These are phyloP conservation scores for Rubia yunnanensis DNA, from an alignment of 257 asterid genomes.

Conservation along the genomic window DNA sequence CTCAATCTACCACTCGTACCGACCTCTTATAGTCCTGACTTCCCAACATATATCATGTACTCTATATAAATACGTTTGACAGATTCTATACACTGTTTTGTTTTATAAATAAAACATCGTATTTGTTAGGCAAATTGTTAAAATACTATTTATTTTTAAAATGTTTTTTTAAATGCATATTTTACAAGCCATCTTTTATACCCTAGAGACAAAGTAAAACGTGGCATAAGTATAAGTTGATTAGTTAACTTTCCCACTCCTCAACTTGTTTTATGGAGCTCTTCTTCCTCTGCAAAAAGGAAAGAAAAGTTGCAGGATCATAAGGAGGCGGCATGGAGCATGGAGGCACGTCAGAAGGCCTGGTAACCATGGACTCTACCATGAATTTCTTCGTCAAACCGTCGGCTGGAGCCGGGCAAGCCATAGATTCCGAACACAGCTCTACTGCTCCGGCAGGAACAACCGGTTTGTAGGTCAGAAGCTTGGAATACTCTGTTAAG, in stretches of 20 bases:
- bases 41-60: no score
- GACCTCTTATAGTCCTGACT: no score
- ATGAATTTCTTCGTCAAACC: conserved; percentile 50
- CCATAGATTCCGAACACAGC: conserved; percentile 65
- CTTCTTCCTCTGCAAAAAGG: conserved; percentile 30
- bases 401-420: conserved; percentile 40
- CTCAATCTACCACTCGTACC: no score
- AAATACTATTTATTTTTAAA: no score
- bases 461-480: conserved; percentile 60
- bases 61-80: no score
- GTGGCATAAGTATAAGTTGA: no score
- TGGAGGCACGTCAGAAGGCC: conserved; percentile 36
- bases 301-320: conserved; percentile 45
- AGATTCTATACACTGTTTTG: no score
- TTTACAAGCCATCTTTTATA: not conserved
- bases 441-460: conserved; percentile 47
- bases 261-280: conserved; percentile 47
- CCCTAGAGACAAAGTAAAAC: no score
- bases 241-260: conserved; percentile 34
- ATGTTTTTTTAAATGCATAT: no score
- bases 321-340: conserved; percentile 72
- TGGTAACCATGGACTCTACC: conserved; percentile 48
- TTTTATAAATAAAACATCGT: no score
- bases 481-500: conserved; percentile 59
- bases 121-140: no score